Evolutionary conservation across 2,329 filamentous ascomycete species (phyloP), one percentile per base, ranked within the genome.

Genomic region (Colletotrichum phormii): DNA sequence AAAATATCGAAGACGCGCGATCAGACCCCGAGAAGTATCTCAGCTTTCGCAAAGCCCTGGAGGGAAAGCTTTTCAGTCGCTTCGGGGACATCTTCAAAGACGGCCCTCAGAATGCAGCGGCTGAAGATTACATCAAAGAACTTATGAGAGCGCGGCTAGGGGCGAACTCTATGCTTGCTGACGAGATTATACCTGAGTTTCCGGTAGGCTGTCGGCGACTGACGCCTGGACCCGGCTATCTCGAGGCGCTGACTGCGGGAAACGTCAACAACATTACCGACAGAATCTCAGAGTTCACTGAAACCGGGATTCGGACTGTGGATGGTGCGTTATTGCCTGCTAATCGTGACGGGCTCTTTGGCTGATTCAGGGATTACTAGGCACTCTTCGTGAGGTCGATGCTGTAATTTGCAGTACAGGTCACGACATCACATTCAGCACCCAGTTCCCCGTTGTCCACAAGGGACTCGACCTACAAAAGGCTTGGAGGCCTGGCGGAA

Each of bases 21-120:
- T 92, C 78, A 83, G 88, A 94, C 74, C 89, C 91, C 0, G 82
- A 89, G 3, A 84, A 81, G 3, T 95, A 94, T 77, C 81, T 92
- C 2, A 79, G 80, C 15, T 92, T 89, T 77, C 85, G 90, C 22
- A 91, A 90, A 72, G 81, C 82, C 3, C 79, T 90, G 4, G 89
- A 92, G 75, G 81, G 86, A n/a, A 89, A 88, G 18, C 42, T 49
- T 49, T 49, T 49, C 42, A 49, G 42, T 18, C 42, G 42, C 15
- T 49, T 49, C 18, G 42, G 42, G 4, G 42, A 18, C 2, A 22
- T 49, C 7, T 49, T 49, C 42, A 49, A 49, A 11, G 42, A 49
- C 42, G 42, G 42, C 4, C 8, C 42, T 49, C 42, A 49, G 18
- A 49, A 49, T 49, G 42, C 18, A n/a, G 42, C 42, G 18, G 42